Base-by-base conservation (phyloP, 1,284 basidiomycete species). In the Ganoderma resinaceum region DNA sequence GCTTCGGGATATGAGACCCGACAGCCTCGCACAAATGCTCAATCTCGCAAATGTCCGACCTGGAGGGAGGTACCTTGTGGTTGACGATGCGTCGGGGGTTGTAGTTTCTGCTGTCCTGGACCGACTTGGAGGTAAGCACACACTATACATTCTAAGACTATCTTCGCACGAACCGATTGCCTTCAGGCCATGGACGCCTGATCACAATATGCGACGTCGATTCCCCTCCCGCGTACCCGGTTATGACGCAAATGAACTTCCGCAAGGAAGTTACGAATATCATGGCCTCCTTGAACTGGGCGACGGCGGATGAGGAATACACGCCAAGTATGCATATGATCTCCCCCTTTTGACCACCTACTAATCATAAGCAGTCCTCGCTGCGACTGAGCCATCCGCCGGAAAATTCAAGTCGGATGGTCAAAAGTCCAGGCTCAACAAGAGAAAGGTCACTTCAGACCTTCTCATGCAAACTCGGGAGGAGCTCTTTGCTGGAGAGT, bases 71-170 rank as follows among this genome's bases (percentile, higher is more conserved):
- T 96, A 98, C 77, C 80, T 99, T 59, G 92, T 94, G 1, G 92
- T 98, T 0, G 98, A 99, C 75, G 96, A 98, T 77, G 93, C 94
- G 18, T 95, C 95, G 29, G 95, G 98, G 1, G 78, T 99, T n/a
- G 80, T 98, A 2, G 94, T 97, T 0, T 90, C 95, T 0, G 93
- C 92, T 2, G 86, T 96, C 42, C 79, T 99, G 20, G 95, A 97
- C 72, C 85, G 96, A 53, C 86, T 98, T 82, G 96, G 93, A 77
- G 95, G 95, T 91, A 76, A 74, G 42, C 42, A 62, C 29, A 6
- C 6, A 29, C 23, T 31, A 43, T 29, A 20, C 1, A 14, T 43
- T 9, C 31, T 35, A 63, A n/a, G 57, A 53, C 35, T 14, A 18
- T 26, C 23, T 12, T 37, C 35, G 5, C 26, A 9, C 14, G 58